Percentiles rank a stretch among this genome's conserved stretches.
Conservation (phyloP, 2,329 filamentous ascomycete species). For the Colletotrichum sojae region DNA sequence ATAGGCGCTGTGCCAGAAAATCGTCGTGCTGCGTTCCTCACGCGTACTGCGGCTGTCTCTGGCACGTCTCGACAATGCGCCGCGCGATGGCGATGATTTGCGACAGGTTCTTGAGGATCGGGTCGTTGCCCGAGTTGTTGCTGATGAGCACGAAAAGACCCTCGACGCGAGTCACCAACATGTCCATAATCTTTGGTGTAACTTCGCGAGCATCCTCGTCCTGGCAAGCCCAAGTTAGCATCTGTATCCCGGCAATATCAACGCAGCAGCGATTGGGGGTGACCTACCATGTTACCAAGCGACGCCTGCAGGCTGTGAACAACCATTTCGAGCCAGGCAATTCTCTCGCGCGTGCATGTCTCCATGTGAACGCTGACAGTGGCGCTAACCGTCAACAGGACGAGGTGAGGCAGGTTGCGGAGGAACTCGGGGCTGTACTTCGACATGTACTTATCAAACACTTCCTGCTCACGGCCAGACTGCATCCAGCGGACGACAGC, state of each 20-base stretch:
- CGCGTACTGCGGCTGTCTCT: constrained; percentile 36
- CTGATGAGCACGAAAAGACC: constrained; percentile 66
- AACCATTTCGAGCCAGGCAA: constrained; percentile 73
- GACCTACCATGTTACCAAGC: constrained; percentile 66
- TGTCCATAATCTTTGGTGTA: constrained; percentile 69
- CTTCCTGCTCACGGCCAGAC: constrained; percentile 72
- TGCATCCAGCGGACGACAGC: constrained; percentile 79
- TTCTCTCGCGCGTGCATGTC: constrained; percentile 67
- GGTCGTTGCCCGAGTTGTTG: constrained; percentile 62
- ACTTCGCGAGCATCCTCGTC: constrained; percentile 69
- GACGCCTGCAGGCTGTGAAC: constrained; percentile 67
- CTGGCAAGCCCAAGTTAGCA: constrained; percentile 53
- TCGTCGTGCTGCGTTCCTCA: constrained; percentile 17
- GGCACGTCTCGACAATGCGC: constrained; percentile 48
- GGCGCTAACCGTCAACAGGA: constrained; percentile 75
- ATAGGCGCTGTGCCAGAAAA: constrained; percentile 23
- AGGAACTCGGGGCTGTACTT: constrained; percentile 68
- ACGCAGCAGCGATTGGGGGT: not conserved
- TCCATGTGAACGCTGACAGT: constrained; percentile 73
- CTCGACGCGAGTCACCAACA: constrained; percentile 67
- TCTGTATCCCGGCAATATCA: not conserved
- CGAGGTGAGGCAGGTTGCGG: constrained; percentile 70
- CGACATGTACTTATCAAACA: constrained; percentile 70
- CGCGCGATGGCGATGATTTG: constrained; percentile 56
- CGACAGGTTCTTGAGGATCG: constrained; percentile 63